Base-by-base conservation (phyloP, 768 basidiomycete genomes). In the Basidioascus undulatus region DNA sequence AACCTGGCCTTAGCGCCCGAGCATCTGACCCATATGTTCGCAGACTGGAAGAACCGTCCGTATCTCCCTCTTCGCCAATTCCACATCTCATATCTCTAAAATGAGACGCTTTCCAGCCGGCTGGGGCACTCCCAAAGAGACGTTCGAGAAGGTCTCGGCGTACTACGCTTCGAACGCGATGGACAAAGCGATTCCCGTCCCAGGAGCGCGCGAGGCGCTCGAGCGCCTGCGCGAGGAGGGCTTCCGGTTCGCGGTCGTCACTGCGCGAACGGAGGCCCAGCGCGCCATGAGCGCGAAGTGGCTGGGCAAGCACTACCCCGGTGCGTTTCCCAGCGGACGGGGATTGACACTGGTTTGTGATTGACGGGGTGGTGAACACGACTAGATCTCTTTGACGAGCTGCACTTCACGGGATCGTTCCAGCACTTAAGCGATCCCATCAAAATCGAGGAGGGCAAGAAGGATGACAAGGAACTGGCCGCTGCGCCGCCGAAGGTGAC, bases 331-430 rank as follows among this genome's bases (percentile, higher is more conserved):
- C 33, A 20, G 15, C 8, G n/a, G n/a, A n/a, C n/a, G n/a, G n/a
- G n/a, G n/a, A n/a, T 40, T 31, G 23, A 13, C 19, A 9, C 21
- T 23, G 19, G 27, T 24, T 21, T 35, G 3, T n/a, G 8, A 11
- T 25, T 34, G 20, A 26, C 31, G 32, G 34, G 28, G 20, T 23
- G 8, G 43, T 55, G 53, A 26, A 8, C 19, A 9, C 20, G 25
- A 16, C n/a, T 12, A 32, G 32, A 23, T 18, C 15, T 57, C 18
- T 55, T 59, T 40, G 56, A 58, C 21, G 53, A 55, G 33, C 47
- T 57, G 8, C 66, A 80, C 40, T 81, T 73, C 55, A 80, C 74
- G 0, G 76, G 76, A 4, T 73, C 78, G 51, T 78, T 77, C n/a
- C n/a, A n/a, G n/a, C n/a, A n/a, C n/a, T n/a, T n/a, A n/a, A n/a